Base-by-base conservation (phyloP, 2,329 filamentous ascomycete species). In the Claviceps quebecensis region DNA sequence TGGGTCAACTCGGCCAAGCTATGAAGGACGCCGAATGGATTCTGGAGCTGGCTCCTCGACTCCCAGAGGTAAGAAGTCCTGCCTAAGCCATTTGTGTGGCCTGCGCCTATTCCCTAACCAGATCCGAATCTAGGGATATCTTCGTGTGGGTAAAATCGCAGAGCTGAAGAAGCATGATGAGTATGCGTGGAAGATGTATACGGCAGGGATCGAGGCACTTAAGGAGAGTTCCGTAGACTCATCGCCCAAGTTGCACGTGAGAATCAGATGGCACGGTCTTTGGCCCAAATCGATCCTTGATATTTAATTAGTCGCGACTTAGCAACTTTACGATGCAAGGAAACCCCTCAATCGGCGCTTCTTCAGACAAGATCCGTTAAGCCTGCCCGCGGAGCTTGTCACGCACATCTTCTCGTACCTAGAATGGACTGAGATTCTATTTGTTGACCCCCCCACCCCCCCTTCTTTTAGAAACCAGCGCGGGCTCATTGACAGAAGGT, bases 11-110 rank as follows among this genome's bases (percentile, higher is more conserved):
- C 2, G 64, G 61, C 5, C 64, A 65, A 23, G 70, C 70, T 14
- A 62, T 59, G 53, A 62, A 56, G 38, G 69, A 72, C 51, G 69
- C 70, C 8, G 66, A 69, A 56, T 72, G 69, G 68, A 64, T 72
- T 19, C 55, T 72, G n/a, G 68, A 71, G 51, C 61, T 72, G 44
- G 66, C 69, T 5, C 70, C 70, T 19, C 60, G 63, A 38, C 57
- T 66, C 1, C 63, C 69, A 16, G 68, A 72, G 56, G 69, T 71
- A 58, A 19, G 19, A 19, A 19, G 19, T 19, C 19, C 19, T 19
- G 19, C 19, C 19, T 19, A 19, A 19, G 19, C 19, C 19, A 19
- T 19, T 19, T 19, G 19, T 19, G 19, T 19, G 19, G 19, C 29
- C n/a, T 22, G 14, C 17, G 17, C 23, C 5, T 17, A 9, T 41